Percentiles rank a stretch among this genome's conserved stretches.
Evolutionary conservation across 169 alveolate species (phyloP).

Genomic region (Cytauxzoon felis): DNA sequence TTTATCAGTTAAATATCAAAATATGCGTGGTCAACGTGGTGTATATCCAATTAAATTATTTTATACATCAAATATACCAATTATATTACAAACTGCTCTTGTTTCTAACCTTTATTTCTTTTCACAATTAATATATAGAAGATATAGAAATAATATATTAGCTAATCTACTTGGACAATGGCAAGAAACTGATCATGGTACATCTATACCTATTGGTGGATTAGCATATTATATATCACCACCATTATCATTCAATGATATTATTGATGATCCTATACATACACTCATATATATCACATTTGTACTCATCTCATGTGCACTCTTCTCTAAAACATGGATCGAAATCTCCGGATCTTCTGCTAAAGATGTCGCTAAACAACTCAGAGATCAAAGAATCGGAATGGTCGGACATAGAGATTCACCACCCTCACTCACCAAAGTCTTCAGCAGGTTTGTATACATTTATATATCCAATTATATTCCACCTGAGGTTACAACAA

Average conservation of each 20-base stretch:
- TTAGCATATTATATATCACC: conserved; percentile 98
- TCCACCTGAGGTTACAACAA: too few relatives aligned
- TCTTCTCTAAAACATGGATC: conserved; percentile 99
- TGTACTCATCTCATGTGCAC: conserved; percentile 96
- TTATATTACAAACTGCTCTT: conserved; percentile 96
- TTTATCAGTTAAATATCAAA: conserved; percentile 90
- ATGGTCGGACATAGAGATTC: conserved; percentile 81
- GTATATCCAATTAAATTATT: conserved; percentile 98
- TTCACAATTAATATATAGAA: conserved; percentile 96
- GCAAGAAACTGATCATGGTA: conserved; percentile 93
- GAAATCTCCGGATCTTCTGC: conserved; percentile 99
- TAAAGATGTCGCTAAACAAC: conserved; percentile 98
- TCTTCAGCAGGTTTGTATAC: conserved; percentile 58
- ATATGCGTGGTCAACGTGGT: conserved; percentile 95
- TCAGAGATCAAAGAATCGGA: conserved; percentile 93
- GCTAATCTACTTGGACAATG: conserved; percentile 93
- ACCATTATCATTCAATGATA: conserved; percentile 88
- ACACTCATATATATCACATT: conserved; percentile 94
- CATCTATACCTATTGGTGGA: conserved; percentile 99
- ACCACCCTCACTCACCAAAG: conserved; percentile 74
- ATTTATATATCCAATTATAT: neutral
- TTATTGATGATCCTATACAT: conserved; percentile 95
- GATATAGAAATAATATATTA: conserved; percentile 93
- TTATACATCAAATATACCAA: conserved; percentile 99
- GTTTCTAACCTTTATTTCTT: conserved; percentile 99